Conservation (phyloP, 495 filamentous ascomycete genomes). For the Stereocaulon alpinum region DNA sequence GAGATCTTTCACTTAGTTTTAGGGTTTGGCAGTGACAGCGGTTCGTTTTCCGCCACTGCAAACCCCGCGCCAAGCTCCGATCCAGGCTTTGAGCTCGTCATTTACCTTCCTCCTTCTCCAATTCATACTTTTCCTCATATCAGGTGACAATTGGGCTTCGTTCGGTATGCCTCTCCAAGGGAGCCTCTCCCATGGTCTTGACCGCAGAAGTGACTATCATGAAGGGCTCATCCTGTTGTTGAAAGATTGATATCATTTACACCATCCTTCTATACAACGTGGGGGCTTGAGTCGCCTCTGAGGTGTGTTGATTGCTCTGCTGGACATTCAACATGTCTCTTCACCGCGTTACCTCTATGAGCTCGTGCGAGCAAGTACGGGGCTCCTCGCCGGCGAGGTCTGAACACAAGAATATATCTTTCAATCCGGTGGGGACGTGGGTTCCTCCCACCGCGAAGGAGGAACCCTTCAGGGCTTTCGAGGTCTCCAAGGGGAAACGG, state of each 20-base stretch:
- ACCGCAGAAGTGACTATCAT: not conserved
- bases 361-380: constrained; percentile 24
- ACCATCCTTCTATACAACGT: not conserved
- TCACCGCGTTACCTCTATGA: constrained; percentile 23
- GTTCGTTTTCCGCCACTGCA: not conserved
- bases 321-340: constrained; percentile 20
- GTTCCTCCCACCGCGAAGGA: constrained; percentile 16
- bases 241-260: not conserved
- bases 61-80: constrained; percentile 7
- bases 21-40: not conserved
- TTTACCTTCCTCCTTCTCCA: not conserved
- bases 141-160: not conserved
- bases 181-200: not conserved
- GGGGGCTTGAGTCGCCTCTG: not conserved
- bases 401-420: constrained; percentile 23
- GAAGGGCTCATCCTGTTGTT: not conserved
- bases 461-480: constrained; percentile 36
- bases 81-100: constrained; percentile 3
- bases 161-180: not conserved
- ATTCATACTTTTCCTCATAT: not conserved
- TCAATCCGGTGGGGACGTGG: constrained; percentile 19
- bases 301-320: not conserved
- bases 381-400: constrained; percentile 22
- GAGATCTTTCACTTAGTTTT: not conserved
- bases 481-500: constrained; percentile 43